Evolutionary conservation across 2,329 filamentous ascomycete species (phyloP).

Genomic region (Lachnellula suecica): DNA sequence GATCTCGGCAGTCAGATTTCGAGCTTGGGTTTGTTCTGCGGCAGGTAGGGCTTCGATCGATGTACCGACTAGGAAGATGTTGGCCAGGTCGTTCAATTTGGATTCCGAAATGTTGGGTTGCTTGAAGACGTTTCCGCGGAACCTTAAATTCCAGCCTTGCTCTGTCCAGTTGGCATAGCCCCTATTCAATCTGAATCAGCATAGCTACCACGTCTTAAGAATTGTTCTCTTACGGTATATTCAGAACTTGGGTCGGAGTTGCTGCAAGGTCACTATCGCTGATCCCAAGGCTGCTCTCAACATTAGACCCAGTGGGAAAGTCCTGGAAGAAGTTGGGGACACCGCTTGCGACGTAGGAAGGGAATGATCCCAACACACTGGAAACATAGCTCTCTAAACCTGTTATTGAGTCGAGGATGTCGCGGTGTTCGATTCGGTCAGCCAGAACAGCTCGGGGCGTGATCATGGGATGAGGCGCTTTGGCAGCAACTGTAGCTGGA

Average conservation of each 20-base stretch:
- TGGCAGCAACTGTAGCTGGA: conserved; percentile 25
- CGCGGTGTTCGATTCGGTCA: conserved; percentile 37
- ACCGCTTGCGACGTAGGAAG: conserved; percentile 60
- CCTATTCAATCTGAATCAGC: conserved; percentile 32
- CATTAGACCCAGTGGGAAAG: conserved; percentile 61
- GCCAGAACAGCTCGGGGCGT: conserved; percentile 45
- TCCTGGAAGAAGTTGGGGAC: conserved; percentile 67
- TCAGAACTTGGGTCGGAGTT: conserved; percentile 68
- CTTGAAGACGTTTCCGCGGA: conserved; percentile 82
- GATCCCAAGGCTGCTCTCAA: conserved; percentile 61
- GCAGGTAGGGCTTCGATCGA: conserved; percentile 58
- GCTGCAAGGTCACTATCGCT: conserved; percentile 57
- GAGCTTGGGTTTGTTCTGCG: conserved; percentile 62
- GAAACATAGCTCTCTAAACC: conserved; percentile 50
- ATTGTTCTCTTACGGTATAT: conserved; percentile 53
- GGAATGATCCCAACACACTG: conserved; percentile 54
- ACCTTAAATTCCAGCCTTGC: conserved; percentile 72
- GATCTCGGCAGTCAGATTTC: conserved; percentile 71
- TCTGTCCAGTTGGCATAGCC: conserved; percentile 76
- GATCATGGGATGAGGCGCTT: conserved; percentile 41
- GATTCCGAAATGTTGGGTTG: conserved; percentile 65
- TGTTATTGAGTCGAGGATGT: conserved; percentile 46
- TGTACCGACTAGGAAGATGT: conserved; percentile 67
- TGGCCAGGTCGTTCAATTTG: conserved; percentile 67
- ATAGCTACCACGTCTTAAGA: neutral